phyloP scores from a whole-genome alignment of 441 rosid genomes.

The Euphorbia schlechtendalii region DNA sequence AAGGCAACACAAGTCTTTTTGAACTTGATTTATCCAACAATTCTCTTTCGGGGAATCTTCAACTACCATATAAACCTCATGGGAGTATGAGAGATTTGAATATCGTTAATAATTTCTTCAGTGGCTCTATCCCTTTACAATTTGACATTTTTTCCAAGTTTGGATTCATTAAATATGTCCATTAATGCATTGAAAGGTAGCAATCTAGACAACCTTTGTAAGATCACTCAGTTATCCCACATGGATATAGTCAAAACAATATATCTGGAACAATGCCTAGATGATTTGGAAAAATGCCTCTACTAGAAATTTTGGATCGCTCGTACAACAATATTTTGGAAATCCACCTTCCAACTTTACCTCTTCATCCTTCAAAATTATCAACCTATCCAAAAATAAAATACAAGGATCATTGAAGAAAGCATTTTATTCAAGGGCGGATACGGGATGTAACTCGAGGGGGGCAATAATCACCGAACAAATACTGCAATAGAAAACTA shows the following conservation, averaged over 20 bases:
- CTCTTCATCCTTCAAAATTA: neutral
- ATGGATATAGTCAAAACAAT: neutral
- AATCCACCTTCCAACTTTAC: neutral
- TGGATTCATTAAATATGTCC: too few relatives aligned
- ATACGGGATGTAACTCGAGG: too few relatives aligned
- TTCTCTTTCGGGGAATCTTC: slow-evolving; percentile 18
- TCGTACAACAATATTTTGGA: neutral
- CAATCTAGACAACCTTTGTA: neutral
- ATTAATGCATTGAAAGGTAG: too few relatives aligned
- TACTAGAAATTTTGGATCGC: neutral
- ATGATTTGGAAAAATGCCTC: neutral
- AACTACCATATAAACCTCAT: slow-evolving; percentile 11
- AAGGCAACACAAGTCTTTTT: slow-evolving; percentile 12
- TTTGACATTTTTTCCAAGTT: too few relatives aligned
- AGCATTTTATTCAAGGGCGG: too few relatives aligned
- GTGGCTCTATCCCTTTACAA: too few relatives aligned
- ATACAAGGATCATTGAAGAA: too few relatives aligned
- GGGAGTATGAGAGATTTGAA: neutral
- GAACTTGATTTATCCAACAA: neutral
- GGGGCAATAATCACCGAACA: too few relatives aligned
- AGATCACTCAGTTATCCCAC: neutral
- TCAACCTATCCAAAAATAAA: neutral
- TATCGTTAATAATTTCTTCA: slow-evolving; percentile 10
- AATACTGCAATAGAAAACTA: too few relatives aligned
- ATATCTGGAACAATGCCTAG: neutral